Base-by-base conservation (phyloP, 768 basidiomycete species). In the Suillus paluster region DNA sequence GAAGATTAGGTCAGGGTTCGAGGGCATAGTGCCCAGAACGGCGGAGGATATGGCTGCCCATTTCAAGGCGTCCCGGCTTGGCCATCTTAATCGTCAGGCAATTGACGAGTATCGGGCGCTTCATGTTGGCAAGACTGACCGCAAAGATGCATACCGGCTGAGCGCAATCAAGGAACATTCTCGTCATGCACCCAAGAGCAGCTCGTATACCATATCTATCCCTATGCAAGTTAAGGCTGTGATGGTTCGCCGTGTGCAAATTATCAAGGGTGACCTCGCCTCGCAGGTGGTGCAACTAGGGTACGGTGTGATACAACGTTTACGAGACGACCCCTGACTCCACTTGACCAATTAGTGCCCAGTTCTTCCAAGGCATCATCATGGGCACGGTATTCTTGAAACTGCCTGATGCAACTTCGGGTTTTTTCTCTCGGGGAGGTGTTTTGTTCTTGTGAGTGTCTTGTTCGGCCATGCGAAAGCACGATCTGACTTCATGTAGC, bases 401-500 rank as follows among this genome's bases (percentile, higher is more conserved):
- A 14, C 60, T 81, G 27, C 66, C 75, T 0, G 64, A 68, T 42
- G 71, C 66, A 36, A 83, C 84, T 2, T 55, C 48, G 19, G 57
- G 60, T n/a, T 74, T 64, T 58, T 69, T 66, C 58, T 86, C 88
- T n/a, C 84, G 92, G 21, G 91, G 90, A 44, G 87, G 91, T 75
- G 80, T 89, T 25, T 77, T 94, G 21, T 93, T 90, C 82, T 91
- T 92, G 83, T 88, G 70, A 38, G 84, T 75, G 30, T 25, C 23
- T 39, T 38, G 17, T 55, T 55, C 54, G 7, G 23, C 17, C 17
- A 23, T 23, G 10, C 15, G 2, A 17, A 61, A 75, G 79, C 58
- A 80, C 78, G 57, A 80, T 81, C 76, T 63, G 80, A 81, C 38
- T 75, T 80, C 48, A 75, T 77, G 61, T 80, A 82, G 63, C 76